These are phyloP conservation scores for Lipomyces chichibuensis DNA, from an alignment of 805 yeast species.

Conservation along the genomic window DNA sequence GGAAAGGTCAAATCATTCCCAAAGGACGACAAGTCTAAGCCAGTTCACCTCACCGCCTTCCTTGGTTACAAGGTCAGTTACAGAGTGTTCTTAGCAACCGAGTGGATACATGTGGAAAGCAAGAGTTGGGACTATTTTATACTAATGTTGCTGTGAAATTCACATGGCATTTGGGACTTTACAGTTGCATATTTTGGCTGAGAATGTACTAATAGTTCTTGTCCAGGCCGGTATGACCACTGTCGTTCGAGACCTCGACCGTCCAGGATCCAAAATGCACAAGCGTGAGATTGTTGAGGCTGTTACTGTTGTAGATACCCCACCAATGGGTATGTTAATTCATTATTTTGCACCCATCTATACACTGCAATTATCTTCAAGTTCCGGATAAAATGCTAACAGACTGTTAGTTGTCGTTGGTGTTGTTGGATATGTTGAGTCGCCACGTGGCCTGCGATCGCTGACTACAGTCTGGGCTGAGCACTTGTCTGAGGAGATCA, in stretches of 20 bases:
- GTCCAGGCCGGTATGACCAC: slow-evolving; percentile 98
- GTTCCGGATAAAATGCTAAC: not conserved
- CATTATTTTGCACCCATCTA: not conserved
- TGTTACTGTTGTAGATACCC: slow-evolving; percentile 98
- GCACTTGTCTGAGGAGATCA: slow-evolving; percentile 98
- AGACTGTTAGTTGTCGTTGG: slow-evolving; percentile 80
- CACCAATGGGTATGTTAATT: slow-evolving; percentile 61
- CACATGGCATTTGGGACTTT: not conserved
- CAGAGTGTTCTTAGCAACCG: not conserved
- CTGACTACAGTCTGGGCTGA: slow-evolving; percentile 99
- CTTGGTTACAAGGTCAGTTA: slow-evolving; percentile 77
- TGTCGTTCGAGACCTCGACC: slow-evolving; percentile 99
- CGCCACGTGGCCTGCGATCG: slow-evolving; percentile 99
- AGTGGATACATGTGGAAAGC: not conserved
- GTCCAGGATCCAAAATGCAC: slow-evolving; percentile 99
- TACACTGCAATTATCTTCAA: not conserved
- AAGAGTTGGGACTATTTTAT: not conserved
- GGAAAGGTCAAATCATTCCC: slow-evolving; percentile 99
- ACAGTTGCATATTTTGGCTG: not conserved
- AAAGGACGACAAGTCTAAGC: slow-evolving; percentile 95
- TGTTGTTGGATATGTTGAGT: slow-evolving; percentile 99
- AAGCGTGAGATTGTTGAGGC: slow-evolving; percentile 99
- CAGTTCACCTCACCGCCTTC: slow-evolving; percentile 99
- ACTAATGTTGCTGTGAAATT: not conserved
- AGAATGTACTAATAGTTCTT: not conserved